These are phyloP conservation scores for Penicillium sp. DNA, from an alignment of 2,329 filamentous ascomycete genomes.

Conservation along the genomic window DNA sequence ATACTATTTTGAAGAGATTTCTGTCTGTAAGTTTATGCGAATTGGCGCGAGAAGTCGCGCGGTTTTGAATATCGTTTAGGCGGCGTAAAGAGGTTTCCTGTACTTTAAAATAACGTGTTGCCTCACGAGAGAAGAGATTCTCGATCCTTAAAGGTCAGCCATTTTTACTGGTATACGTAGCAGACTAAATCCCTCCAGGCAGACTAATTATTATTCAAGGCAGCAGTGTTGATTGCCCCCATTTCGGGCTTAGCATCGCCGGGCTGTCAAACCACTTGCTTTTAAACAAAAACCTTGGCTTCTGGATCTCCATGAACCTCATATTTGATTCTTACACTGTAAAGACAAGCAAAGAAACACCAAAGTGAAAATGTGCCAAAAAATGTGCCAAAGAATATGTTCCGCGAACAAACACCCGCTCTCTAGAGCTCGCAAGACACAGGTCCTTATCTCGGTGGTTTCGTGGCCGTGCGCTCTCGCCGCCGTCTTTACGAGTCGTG, in stretches of 20 bases:
- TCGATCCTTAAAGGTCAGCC: too few species aligned
- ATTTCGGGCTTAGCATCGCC: background rate
- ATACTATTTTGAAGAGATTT: too few species aligned
- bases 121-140: too few species aligned
- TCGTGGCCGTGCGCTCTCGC: background rate
- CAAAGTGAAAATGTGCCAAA: background rate
- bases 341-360: background rate
- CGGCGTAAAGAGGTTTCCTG: too few species aligned
- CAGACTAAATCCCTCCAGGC: background rate
- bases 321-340: background rate
- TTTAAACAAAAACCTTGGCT: background rate
- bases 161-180: too few species aligned
- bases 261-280: background rate
- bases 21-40: too few species aligned
- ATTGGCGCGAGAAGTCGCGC: too few species aligned
- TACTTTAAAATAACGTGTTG: too few species aligned
- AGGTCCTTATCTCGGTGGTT: background rate
- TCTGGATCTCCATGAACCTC: background rate
- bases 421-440: background rate
- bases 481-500: background rate
- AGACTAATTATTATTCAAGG: background rate
- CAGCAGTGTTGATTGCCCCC: background rate
- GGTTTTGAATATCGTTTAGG: too few species aligned
- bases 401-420: background rate
- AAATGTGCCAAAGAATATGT: background rate